Conservation (phyloP, 2,329 filamentous ascomycete species). For the Geoglossum cookeanum region DNA sequence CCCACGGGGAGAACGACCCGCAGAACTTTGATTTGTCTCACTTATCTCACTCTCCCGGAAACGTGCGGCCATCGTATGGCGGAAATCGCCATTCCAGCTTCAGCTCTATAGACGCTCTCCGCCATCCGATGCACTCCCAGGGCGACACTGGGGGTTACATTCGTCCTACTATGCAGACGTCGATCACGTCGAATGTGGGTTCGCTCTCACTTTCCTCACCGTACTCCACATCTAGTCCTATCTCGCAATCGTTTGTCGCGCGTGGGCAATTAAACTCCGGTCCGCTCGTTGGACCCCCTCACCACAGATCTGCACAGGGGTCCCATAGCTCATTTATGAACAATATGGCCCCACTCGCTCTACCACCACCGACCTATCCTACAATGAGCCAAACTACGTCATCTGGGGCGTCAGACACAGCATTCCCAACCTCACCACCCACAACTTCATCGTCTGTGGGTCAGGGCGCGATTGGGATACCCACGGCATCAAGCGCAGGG, state of each 20-base stretch:
- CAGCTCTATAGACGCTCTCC: not conserved
- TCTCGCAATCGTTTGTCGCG: not conserved
- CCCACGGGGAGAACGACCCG: not conserved
- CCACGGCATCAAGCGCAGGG: not conserved
- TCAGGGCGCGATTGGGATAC: not conserved
- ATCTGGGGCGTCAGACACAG: not conserved
- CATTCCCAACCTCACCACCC: conserved; percentile 2
- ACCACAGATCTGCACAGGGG: not conserved
- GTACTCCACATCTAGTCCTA: not conserved
- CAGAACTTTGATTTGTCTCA: not conserved
- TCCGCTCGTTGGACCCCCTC: not conserved
- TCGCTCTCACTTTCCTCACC: not conserved
- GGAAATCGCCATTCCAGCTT: not conserved
- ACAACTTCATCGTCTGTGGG: conserved; percentile 1
- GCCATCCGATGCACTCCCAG: not conserved
- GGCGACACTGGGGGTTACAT: not conserved
- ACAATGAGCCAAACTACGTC: conserved; percentile 4
- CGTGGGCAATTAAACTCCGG: not conserved
- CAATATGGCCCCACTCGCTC: not conserved
- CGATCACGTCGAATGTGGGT: not conserved
- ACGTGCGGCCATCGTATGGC: not conserved
- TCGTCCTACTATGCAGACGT: not conserved
- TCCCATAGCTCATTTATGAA: not conserved
- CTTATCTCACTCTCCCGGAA: not conserved
- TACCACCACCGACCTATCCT: conserved; percentile 3